Conservation (phyloP, 164 flowering plant genomes). For the Stephania yunnanensis region DNA sequence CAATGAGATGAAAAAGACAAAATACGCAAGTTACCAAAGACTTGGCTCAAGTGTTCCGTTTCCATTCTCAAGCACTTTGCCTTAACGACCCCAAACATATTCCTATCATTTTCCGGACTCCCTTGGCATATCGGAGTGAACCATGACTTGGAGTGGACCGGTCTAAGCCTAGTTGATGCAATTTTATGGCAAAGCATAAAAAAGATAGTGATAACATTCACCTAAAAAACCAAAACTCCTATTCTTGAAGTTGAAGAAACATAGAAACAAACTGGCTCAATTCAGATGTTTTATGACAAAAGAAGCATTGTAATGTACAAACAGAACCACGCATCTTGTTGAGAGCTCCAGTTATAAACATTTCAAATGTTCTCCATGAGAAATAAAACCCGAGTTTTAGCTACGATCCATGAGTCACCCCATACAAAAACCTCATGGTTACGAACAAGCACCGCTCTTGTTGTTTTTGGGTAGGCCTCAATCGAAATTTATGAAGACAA, state of each 20-base stretch:
- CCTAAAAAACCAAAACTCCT: constrained; percentile 36
- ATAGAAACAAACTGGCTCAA: background rate
- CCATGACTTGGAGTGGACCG: constrained; percentile 72
- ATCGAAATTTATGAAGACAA: too few relatives aligned
- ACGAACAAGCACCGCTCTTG: too few relatives aligned
- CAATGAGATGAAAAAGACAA: background rate
- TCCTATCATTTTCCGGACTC: constrained; percentile 16
- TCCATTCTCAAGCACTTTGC: constrained; percentile 26
- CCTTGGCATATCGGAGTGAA: constrained; percentile 33
- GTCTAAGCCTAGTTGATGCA: constrained; percentile 74
- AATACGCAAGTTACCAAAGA: constrained; percentile 32
- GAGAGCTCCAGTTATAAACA: background rate
- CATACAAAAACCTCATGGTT: too few relatives aligned
- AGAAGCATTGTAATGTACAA: background rate
- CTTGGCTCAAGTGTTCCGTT: constrained; percentile 20
- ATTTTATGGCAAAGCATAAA: constrained; percentile 90
- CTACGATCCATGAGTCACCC: too few relatives aligned
- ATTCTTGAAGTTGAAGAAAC: background rate
- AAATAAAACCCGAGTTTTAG: constrained; percentile 74
- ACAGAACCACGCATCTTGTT: background rate
- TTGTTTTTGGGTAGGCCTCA: too few relatives aligned
- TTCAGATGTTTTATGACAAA: background rate
- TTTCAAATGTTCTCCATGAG: background rate
- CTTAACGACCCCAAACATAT: constrained; percentile 22
- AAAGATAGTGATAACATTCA: constrained; percentile 81